These are phyloP conservation scores for Mrakia hoshinonis DNA, from an alignment of 768 basidiomycete genomes.

Conservation along the genomic window DNA sequence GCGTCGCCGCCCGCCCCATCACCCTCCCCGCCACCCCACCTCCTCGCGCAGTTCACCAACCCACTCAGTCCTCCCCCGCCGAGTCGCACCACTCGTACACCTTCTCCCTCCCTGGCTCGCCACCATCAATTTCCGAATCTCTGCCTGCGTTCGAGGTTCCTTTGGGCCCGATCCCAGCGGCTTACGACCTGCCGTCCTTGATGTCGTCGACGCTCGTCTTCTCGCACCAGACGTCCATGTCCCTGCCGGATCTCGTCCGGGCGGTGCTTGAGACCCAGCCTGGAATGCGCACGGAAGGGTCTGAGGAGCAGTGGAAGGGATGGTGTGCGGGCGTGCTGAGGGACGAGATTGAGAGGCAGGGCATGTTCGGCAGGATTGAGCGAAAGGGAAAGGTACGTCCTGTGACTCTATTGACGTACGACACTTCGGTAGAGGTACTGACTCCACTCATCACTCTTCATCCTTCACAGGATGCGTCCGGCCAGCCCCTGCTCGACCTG, in stretches of 20 bases:
- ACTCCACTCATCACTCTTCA: neutral
- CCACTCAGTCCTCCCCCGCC: neutral
- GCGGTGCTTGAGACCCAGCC: conserved; percentile 16
- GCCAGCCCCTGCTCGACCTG: conserved; percentile 22
- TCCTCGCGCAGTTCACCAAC: neutral
- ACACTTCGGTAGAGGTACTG: neutral
- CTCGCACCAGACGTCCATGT: conserved; percentile 21
- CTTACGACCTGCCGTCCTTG: conserved; percentile 20
- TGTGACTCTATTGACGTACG: neutral
- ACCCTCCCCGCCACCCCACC: neutral
- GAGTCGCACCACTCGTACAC: neutral
- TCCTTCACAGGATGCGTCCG: conserved; percentile 25
- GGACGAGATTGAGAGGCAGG: neutral
- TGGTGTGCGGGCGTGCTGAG: conserved; percentile 19
- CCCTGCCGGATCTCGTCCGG: conserved; percentile 16
- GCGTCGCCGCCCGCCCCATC: neutral
- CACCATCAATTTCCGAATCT: neutral
- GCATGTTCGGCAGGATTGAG: conserved; percentile 26
- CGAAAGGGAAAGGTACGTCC: conserved; percentile 21
- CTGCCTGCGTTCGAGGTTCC: neutral
- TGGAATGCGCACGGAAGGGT: neutral
- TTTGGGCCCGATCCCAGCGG: conserved; percentile 5
- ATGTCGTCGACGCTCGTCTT: conserved; percentile 28
- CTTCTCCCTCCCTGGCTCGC: neutral
- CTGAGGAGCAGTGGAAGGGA: conserved; percentile 17